Conservation (phyloP, 2,329 filamentous ascomycete genomes). For the Aspergillus sp. region DNA sequence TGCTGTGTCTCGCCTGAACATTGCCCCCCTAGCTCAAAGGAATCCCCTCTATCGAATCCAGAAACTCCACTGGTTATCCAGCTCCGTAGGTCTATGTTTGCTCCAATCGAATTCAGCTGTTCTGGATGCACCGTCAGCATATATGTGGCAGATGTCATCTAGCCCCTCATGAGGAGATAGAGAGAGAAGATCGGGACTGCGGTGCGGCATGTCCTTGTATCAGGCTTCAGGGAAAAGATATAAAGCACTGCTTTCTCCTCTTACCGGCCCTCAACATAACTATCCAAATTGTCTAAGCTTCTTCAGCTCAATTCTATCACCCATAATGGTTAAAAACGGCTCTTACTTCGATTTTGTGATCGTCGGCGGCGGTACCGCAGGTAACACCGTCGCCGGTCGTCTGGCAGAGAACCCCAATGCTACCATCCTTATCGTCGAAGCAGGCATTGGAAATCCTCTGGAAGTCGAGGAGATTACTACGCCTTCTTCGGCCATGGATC, state of each 20-base stretch:
- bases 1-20: too few relatives aligned
- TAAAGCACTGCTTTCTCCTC: too few relatives aligned
- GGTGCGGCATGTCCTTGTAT: not conserved
- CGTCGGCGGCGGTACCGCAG: conserved; percentile 41
- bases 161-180: not conserved
- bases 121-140: not conserved
- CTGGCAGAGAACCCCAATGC: conserved; percentile 44
- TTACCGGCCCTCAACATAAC: not conserved
- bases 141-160: not conserved
- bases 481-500: conserved; percentile 48
- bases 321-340: conserved; percentile 3
- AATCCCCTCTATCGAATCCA: too few relatives aligned
- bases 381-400: conserved; percentile 43
- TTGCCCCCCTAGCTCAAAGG: too few relatives aligned
- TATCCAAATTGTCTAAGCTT: not conserved
- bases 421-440: conserved; percentile 24
- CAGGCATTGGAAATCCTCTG: conserved; percentile 35
- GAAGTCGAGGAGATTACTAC: conserved; percentile 50
- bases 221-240: not conserved
- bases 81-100: too few relatives aligned
- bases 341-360: conserved; percentile 22
- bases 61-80: too few relatives aligned
- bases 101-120: too few relatives aligned
- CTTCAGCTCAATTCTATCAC: not conserved
- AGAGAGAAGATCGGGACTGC: not conserved